These are phyloP conservation scores for Corynascus novoguineensis DNA, from an alignment of 495 filamentous ascomycete genomes.

Conservation along the genomic window DNA sequence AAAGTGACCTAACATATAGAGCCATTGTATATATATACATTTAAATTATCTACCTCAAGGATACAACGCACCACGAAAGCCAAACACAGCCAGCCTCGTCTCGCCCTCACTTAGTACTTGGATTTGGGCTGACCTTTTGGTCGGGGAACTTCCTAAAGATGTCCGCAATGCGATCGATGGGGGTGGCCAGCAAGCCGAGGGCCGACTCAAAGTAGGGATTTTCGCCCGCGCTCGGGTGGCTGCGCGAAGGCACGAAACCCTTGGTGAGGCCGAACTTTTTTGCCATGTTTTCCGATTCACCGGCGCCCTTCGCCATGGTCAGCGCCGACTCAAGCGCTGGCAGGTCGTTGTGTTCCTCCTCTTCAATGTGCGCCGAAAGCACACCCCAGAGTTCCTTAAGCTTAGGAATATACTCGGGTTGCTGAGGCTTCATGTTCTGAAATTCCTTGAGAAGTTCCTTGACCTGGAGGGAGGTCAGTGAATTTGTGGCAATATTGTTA, in stretches of 20 bases:
- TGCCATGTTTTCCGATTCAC: neutral
- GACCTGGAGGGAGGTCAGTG: no score
- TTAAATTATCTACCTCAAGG: no score
- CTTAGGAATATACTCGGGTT: neutral
- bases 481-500: neutral
- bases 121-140: neutral
- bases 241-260: neutral
- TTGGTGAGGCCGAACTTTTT: conserved; percentile 4
- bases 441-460: conserved; percentile 5
- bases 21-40: no score
- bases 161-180: neutral
- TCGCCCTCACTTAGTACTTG: neutral
- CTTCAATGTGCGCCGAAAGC: neutral
- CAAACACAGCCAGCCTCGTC: no score
- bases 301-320: neutral
- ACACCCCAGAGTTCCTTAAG: conserved; percentile 2
- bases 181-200: neutral
- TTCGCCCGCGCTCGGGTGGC: conserved; percentile 5
- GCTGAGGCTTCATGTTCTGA: neutral
- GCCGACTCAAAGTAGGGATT: conserved; percentile 6
- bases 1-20: no score
- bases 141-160: neutral
- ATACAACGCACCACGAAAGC: no score
- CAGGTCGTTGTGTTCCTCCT: neutral
- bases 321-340: conserved; percentile 1